These are phyloP conservation scores for Komagataella mondaviorum DNA, from an alignment of 805 yeast genomes.

Conservation along the genomic window DNA sequence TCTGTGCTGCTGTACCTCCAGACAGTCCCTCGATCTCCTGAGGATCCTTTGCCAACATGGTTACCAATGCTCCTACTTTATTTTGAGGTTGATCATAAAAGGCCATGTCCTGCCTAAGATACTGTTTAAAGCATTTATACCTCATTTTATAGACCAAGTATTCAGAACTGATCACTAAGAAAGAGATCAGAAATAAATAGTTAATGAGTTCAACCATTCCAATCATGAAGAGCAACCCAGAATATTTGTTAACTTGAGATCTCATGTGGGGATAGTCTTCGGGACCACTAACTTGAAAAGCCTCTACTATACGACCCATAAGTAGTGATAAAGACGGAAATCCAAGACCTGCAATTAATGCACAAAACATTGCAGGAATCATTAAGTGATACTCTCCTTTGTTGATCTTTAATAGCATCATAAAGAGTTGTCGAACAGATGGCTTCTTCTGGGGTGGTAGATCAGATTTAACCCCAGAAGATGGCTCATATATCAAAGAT, in stretches of 20 bases:
- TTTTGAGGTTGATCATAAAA: constrained; percentile 33
- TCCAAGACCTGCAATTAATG: not conserved
- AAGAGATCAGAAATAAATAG: not conserved
- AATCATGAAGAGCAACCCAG: not conserved
- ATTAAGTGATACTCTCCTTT: not conserved
- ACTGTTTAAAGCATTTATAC: constrained; percentile 26
- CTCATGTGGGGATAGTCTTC: not conserved
- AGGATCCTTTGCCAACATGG: constrained; percentile 68
- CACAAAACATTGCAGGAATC: not conserved
- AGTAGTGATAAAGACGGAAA: not conserved
- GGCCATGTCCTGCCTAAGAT: constrained; percentile 35
- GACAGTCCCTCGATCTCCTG: constrained; percentile 62
- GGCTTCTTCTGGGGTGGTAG: not conserved
- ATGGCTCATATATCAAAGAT: not conserved
- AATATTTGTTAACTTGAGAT: not conserved
- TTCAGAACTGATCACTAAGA: constrained; percentile 27
- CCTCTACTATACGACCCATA: not conserved
- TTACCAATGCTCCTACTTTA: constrained; percentile 39
- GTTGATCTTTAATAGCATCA: not conserved
- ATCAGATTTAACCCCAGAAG: not conserved
- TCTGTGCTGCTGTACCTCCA: constrained; percentile 40
- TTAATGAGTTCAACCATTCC: not conserved
- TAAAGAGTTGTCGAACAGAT: not conserved
- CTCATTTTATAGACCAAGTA: constrained; percentile 51
- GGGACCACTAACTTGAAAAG: not conserved